Evolutionary conservation across 2,329 filamentous ascomycete species (phyloP).

Genomic region (Aureobasidium leucospermi): DNA sequence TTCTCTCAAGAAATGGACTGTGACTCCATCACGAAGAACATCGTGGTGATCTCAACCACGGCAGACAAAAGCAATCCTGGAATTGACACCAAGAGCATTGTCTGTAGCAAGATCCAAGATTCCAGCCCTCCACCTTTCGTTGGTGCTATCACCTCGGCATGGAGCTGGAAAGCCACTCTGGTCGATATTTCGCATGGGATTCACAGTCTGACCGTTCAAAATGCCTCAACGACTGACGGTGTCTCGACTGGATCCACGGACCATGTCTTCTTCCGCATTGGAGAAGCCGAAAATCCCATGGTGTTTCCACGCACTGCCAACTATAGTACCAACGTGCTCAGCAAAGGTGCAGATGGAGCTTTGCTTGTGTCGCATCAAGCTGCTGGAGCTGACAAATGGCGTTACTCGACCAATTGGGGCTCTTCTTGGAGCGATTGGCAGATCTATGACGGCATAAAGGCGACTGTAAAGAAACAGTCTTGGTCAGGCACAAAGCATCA

Average conservation of each 20-base stretch:
- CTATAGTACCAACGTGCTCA: conserved; percentile 50
- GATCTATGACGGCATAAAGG: conserved; percentile 47
- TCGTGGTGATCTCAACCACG: conserved; percentile 49
- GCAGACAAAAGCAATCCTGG: conserved; percentile 37
- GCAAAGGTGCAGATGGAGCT: conserved; percentile 28
- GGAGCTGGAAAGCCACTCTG: conserved; percentile 47
- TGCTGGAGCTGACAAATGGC: conserved; percentile 54
- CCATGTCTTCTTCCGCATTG: conserved; percentile 55
- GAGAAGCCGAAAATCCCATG: conserved; percentile 51
- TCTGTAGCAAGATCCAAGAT: conserved; percentile 37
- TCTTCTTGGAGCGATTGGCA: conserved; percentile 53
- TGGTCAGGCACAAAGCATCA: conserved; percentile 55
- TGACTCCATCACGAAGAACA: conserved; percentile 41
- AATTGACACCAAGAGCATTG: conserved; percentile 38
- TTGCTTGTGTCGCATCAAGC: conserved; percentile 52
- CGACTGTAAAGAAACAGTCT: conserved; percentile 38
- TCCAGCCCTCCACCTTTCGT: conserved; percentile 32
- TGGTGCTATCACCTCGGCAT: conserved; percentile 47
- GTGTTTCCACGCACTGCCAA: conserved; percentile 51
- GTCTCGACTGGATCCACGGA: conserved; percentile 47
- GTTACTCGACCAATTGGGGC: conserved; percentile 56
- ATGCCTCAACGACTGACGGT: conserved; percentile 40
- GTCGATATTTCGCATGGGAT: conserved; percentile 54
- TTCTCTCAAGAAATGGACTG: conserved; percentile 58
- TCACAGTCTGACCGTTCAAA: conserved; percentile 51